A percentile compares a stretch with the other conserved stretches of the same genome.
phyloP scores from a whole-genome alignment of 495 filamentous ascomycete genomes.

The Podospora pseudoanserina region DNA sequence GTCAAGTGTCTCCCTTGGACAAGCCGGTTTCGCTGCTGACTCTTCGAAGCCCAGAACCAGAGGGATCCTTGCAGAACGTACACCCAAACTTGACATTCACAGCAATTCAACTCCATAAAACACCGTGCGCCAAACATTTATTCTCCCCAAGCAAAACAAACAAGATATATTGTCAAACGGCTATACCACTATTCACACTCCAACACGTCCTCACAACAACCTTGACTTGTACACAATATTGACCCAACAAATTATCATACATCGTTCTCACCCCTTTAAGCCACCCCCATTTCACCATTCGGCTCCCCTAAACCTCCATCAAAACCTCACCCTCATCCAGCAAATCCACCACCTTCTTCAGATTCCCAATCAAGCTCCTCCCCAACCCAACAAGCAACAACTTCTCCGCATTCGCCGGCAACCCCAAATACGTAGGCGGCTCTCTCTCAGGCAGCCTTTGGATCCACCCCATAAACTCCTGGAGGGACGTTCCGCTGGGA shows the following conservation, averaged over 20 bases:
- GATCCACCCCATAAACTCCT: slow-evolving; percentile 89
- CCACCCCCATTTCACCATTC: not conserved
- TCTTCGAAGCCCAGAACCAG: too few relatives aligned
- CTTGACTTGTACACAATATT: not conserved
- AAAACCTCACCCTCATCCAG: slow-evolving; percentile 93
- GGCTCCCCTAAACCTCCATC: slow-evolving; percentile 56
- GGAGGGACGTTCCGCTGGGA: slow-evolving; percentile 73
- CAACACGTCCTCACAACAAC: not conserved
- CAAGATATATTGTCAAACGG: not conserved
- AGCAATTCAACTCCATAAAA: too few relatives aligned
- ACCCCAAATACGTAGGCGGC: slow-evolving; percentile 91
- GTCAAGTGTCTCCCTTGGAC: too few relatives aligned
- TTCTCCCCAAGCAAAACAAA: too few relatives aligned
- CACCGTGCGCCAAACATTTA: too few relatives aligned
- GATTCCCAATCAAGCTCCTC: slow-evolving; percentile 75
- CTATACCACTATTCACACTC: not conserved
- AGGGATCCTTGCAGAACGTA: too few relatives aligned
- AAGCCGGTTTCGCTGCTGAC: too few relatives aligned
- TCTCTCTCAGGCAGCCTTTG: slow-evolving; percentile 89
- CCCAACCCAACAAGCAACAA: slow-evolving; percentile 87
- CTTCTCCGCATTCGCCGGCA: slow-evolving; percentile 97
- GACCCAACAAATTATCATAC: not conserved
- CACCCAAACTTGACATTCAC: too few relatives aligned
- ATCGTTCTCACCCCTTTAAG: not conserved
- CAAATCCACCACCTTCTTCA: slow-evolving; percentile 76